These are phyloP conservation scores for Aureococcus anophagefferens DNA, from an alignment of 108 stramenopile species.

Conservation along the genomic window DNA sequence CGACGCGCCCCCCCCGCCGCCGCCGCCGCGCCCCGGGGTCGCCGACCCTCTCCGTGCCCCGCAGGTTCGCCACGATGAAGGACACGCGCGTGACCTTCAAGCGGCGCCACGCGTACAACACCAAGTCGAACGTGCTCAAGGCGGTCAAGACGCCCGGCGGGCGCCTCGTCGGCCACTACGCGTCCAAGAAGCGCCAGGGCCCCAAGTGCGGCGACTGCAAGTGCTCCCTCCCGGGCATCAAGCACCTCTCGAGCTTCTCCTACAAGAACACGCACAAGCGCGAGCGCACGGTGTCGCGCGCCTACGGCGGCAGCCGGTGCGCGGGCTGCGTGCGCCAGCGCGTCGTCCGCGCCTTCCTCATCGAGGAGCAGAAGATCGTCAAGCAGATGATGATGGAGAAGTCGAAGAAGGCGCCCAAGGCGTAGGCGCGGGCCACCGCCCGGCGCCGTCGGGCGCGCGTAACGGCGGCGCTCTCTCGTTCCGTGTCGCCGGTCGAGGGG, in stretches of 20 bases:
- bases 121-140: slow-evolving; percentile 59
- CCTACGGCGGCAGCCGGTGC: slow-evolving; percentile 88
- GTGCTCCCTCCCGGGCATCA: slow-evolving; percentile 72
- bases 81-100: slow-evolving; percentile 84
- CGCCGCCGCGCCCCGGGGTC: too few relatives aligned
- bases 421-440: too few relatives aligned
- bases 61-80: too few relatives aligned
- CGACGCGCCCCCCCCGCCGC: too few relatives aligned
- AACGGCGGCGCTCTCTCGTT: too few relatives aligned
- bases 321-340: slow-evolving; percentile 76
- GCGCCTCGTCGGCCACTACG: slow-evolving; percentile 66
- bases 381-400: slow-evolving; percentile 93
- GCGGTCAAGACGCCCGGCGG: slow-evolving; percentile 85
- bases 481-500: too few relatives aligned
- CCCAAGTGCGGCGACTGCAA: slow-evolving; percentile 88
- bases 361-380: slow-evolving; percentile 99
- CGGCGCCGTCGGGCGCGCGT: too few relatives aligned
- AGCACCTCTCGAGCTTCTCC: slow-evolving; percentile 50
- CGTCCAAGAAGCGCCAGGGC: slow-evolving; percentile 79
- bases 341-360: slow-evolving; percentile 93
- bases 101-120: slow-evolving; percentile 92
- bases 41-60: too few relatives aligned
- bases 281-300: slow-evolving; percentile 91
- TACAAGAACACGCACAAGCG: slow-evolving; percentile 77
- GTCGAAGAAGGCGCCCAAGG: slow-evolving; percentile 25